These are phyloP conservation scores for Fusarium pseudocircinatum DNA, from an alignment of 2,329 filamentous ascomycete species.

Conservation along the genomic window DNA sequence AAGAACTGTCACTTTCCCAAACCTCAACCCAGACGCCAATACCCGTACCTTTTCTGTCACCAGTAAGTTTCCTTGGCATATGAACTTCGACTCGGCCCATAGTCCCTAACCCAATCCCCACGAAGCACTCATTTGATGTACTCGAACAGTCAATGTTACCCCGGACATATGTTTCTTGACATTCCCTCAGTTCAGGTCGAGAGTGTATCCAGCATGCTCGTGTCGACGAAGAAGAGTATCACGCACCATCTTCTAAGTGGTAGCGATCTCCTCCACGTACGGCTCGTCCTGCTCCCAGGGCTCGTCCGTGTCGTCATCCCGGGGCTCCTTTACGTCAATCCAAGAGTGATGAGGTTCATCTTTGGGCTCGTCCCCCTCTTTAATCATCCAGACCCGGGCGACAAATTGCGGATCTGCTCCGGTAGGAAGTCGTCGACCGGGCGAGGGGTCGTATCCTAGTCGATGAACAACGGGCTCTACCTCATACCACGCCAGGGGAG, in stretches of 20 bases:
- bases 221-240: background rate
- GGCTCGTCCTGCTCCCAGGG: background rate
- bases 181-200: background rate
- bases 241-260: background rate
- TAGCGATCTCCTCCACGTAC: background rate
- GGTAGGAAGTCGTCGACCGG: background rate
- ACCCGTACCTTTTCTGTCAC: rapidly evolving
- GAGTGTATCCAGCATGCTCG: background rate
- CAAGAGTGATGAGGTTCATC: background rate
- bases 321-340: background rate
- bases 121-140: background rate
- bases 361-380: background rate
- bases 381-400: background rate
- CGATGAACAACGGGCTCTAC: background rate
- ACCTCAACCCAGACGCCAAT: too few species aligned
- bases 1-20: background rate
- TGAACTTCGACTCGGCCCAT: rapidly evolving
- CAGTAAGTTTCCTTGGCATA: rapidly evolving
- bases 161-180: too few species aligned
- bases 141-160: background rate
- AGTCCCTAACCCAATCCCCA: background rate
- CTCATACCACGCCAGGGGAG: background rate
- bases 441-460: background rate
- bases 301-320: background rate
- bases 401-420: background rate